phyloP scores from a whole-genome alignment of 2,329 filamentous ascomycete species.

The Podosphaera fusca region DNA sequence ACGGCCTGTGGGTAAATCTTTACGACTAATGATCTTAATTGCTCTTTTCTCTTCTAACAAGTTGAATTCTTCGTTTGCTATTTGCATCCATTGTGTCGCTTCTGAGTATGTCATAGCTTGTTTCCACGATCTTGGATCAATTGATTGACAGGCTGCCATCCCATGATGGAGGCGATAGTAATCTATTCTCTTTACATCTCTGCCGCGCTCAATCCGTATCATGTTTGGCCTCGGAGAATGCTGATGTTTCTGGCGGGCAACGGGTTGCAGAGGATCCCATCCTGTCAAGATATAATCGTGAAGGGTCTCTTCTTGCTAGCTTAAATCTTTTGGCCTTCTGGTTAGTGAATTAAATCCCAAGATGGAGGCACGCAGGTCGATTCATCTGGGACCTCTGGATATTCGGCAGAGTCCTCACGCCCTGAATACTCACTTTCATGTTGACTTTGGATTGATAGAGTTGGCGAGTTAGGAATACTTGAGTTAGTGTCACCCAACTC shows the following conservation, averaged over 20 bases:
- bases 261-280: neutral
- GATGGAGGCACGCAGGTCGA: neutral
- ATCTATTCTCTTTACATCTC: neutral
- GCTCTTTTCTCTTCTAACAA: neutral
- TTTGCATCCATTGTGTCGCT: no score
- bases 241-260: neutral
- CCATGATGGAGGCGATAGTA: neutral
- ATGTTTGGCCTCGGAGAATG: neutral
- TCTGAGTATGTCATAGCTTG: no score
- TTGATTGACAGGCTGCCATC: neutral
- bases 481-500: neutral
- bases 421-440: neutral
- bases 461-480: no score
- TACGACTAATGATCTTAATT: neutral
- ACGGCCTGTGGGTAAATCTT: neutral
- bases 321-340: neutral
- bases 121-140: neutral
- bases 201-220: neutral
- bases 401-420: neutral
- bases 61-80: neutral
- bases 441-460: no score
- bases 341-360: neutral
- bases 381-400: neutral
- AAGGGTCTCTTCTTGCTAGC: neutral
- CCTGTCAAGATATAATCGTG: neutral